Percentiles rank a stretch among this genome's conserved stretches.
Evolutionary conservation across 768 basidiomycete genomes (phyloP).

Genomic region (Agrocybe chaxingu): DNA sequence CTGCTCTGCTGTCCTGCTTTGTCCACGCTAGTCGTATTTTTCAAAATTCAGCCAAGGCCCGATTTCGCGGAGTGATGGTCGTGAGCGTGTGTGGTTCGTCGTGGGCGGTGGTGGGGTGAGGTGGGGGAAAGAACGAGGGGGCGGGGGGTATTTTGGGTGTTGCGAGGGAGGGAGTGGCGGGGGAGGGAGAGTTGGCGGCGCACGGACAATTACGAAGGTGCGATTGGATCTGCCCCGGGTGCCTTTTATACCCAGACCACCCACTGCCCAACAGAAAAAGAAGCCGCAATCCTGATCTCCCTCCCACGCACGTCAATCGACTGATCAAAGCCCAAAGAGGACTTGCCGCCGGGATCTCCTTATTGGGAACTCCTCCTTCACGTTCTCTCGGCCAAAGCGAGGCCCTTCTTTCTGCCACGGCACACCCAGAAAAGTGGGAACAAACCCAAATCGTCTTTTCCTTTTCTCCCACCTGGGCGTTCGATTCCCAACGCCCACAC

Average conservation of each 20-base stretch:
- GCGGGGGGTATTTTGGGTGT: too few relatives aligned
- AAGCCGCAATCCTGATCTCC: not conserved
- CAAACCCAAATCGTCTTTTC: not conserved
- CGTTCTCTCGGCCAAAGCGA: not conserved
- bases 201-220: not conserved
- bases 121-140: not conserved
- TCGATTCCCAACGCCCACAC: too few relatives aligned
- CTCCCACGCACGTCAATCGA: not conserved
- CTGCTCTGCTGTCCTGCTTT: not conserved
- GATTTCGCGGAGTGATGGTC: not conserved
- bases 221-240: not conserved
- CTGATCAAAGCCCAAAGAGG: constrained; percentile 3
- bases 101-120: not conserved
- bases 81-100: not conserved
- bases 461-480: not conserved
- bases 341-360: constrained; percentile 16
- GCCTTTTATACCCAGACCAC: not conserved
- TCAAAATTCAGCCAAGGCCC: not conserved
- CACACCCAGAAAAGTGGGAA: too few relatives aligned
- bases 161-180: not conserved
- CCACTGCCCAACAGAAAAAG: not conserved
- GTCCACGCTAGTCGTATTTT: not conserved
- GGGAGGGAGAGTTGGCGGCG: not conserved
- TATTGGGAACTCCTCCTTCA: not conserved
- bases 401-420: constrained; percentile 25